Evolutionary conservation across 2,329 filamentous ascomycete genomes (phyloP), one percentile per base, ranked within the genome.

Genomic region (Colletotrichum scovillei): DNA sequence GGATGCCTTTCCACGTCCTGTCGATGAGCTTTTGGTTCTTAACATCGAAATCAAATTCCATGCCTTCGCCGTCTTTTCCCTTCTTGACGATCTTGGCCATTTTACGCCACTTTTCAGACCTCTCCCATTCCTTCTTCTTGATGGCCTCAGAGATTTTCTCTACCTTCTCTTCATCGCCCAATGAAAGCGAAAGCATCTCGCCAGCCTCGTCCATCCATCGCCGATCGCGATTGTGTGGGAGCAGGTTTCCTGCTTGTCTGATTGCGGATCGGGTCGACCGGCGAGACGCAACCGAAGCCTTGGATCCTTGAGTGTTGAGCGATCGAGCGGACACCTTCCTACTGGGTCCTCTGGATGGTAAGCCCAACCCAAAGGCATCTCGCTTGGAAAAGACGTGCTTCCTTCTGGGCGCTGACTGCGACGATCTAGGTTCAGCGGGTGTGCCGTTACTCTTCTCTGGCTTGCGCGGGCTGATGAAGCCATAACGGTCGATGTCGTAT

Each of bases 1-100:
- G 97, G 75, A 99, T 98, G 35, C 97, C 97, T 81, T 99, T 99
- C 97, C 97, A 99, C 1, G 95, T 97, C 69, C 97, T 91, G 76
- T 95, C 93, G 72, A 98, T 92, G 56, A 99, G 86, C 81, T 98
- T 95, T n/a, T 93, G 88, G 80, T 93, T 94, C 75, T 89, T 91
- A 49, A 90, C 89, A 82, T 98, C 95, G 80, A 98, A 98, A 67
- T 95, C 93, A 78, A 91, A 92, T 74, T 90, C 84, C 83, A 90
- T 91, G 62, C 90, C 90, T 79, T 89, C 85, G 46, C 87, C 87
- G 70, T 88, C 84, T 28, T 80, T 84, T 52, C 86, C 87, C n/a
- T 82, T 84, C 63, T 85, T 88, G 73, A 87, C 80, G 26, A 90
- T 82, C 77, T 87, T 90, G 72, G 91, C 90, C 91, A 92, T 92